Percentiles rank a stretch among this genome's conserved stretches.
Evolutionary conservation across 805 yeast genomes (phyloP).

Genomic region (Saturnispora hagleri): DNA sequence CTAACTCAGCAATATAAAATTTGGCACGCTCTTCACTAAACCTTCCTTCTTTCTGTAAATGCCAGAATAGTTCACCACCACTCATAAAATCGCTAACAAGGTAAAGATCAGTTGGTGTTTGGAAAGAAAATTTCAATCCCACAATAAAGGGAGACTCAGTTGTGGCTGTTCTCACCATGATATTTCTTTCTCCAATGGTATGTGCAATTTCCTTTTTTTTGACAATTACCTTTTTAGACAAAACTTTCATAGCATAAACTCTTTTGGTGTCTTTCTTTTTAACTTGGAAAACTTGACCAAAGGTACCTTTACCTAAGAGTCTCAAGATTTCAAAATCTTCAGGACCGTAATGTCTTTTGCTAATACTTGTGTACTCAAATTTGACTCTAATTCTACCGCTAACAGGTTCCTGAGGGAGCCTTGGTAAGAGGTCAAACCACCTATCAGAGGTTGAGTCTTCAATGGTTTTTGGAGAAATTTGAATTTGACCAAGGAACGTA

Average conservation of each 20-base stretch:
- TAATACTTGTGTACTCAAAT: constrained; percentile 60
- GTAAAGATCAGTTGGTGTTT: constrained; percentile 87
- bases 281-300: constrained; percentile 97
- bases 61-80: constrained; percentile 76
- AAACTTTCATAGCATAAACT: constrained; percentile 95
- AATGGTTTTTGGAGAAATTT: constrained; percentile 55
- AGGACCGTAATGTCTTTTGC: constrained; percentile 80
- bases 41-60: constrained; percentile 92
- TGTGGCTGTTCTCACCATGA: constrained; percentile 84
- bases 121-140: constrained; percentile 91
- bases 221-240: constrained; percentile 89
- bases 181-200: constrained; percentile 94
- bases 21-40: constrained; percentile 90
- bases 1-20: constrained; percentile 93
- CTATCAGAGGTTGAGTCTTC: constrained; percentile 40
- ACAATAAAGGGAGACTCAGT: constrained; percentile 79
- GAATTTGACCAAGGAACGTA: constrained; percentile 76
- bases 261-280: constrained; percentile 81
- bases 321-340: constrained; percentile 89
- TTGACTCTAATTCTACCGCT: constrained; percentile 70
- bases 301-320: constrained; percentile 90
- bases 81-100: constrained; percentile 96
- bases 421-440: constrained; percentile 69
- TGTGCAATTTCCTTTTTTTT: constrained; percentile 97
- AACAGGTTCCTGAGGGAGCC: constrained; percentile 68